Evolutionary conservation across 2,329 filamentous ascomycete species (phyloP).

Genomic region (Verticillium longisporum): DNA sequence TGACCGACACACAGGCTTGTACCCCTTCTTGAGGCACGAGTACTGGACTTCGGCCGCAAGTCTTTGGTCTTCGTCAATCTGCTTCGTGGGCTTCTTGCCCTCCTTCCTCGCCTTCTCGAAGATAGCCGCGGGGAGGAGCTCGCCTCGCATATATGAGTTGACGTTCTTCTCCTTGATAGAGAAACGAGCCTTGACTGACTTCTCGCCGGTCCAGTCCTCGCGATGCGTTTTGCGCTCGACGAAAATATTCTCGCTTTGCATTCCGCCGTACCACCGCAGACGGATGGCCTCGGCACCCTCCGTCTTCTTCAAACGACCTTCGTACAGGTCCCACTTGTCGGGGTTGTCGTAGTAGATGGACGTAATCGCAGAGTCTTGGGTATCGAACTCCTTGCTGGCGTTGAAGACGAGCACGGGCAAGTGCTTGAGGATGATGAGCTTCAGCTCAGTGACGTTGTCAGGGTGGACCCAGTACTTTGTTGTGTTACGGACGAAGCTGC

Average conservation of each 20-base stretch:
- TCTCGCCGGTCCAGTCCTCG: conserved; percentile 98
- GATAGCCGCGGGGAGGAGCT: conserved; percentile 77
- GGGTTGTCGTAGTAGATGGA: conserved; percentile 99
- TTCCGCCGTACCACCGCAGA: conserved; percentile 93
- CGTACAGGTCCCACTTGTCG: conserved; percentile 88
- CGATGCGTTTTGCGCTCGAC: conserved; percentile 97
- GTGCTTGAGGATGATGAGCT: conserved; percentile 96
- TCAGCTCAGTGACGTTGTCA: conserved; percentile 96
- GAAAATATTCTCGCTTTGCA: conserved; percentile 93
- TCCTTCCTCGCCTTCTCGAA: conserved; percentile 97
- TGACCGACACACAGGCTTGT: conserved; percentile 83
- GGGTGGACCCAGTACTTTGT: conserved; percentile 99
- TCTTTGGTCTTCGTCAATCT: conserved; percentile 85
- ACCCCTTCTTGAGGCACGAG: conserved; percentile 77
- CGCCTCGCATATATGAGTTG: conserved; percentile 80
- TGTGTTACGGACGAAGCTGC: conserved; percentile 92
- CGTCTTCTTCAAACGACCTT: conserved; percentile 92
- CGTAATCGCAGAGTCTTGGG: conserved; percentile 86
- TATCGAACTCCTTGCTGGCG: conserved; percentile 90
- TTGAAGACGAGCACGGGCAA: conserved; percentile 97
- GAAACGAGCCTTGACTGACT: conserved; percentile 97
- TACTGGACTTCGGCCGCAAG: conserved; percentile 91
- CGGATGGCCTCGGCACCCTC: conserved; percentile 96
- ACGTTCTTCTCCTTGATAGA: conserved; percentile 95
- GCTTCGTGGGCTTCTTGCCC: conserved; percentile 86